Evolutionary conservation across 2,329 filamentous ascomycete species (phyloP), one percentile per base, ranked within the genome.

Genomic region (Neofusicoccum sp.): DNA sequence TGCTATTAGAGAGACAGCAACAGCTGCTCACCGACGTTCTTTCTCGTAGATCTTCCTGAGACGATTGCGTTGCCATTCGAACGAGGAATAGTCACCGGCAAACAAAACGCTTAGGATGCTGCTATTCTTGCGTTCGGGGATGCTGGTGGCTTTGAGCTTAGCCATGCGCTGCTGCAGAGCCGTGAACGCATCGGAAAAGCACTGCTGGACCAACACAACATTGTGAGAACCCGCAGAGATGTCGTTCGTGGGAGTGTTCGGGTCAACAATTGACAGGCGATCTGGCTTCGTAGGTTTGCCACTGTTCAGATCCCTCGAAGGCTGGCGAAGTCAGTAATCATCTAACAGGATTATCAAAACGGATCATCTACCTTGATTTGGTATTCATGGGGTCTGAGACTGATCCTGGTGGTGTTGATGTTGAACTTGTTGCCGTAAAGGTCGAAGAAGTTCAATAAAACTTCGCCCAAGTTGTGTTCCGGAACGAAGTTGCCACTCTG

Each of bases 231-330:
- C 93, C 8, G 93, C 93, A 0, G 95, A 89, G 31, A 99, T 95
- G 71, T 99, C 95, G 74, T 98, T 98, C 31, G 83, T 79, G 0
- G 85, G 75, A 64, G 91, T 90, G 75, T 98, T 97, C 0, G 95
- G 95, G 71, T 99, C 95, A 64, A 97, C 89, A 70, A 99, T 97
- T 7, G 89, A 91, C 1, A 99, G 82, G 1, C 92, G 87, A 56
- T 89, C 83, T 5, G 63, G 62, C 56, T 70, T 72, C 48, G 74
- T 71, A 6, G 49, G 58, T 36, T 73, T 74, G 34, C 70, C 71
- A 63, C 22, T 22, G 74, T 74, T 33, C 74, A 71, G 22, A 70
- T 72, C 28, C 62, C 61, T 6, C 22, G 22, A 12, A 43, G 12
- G 31, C 61, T 37, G 16, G 22, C 22, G 22, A 22, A 22, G 22